Conservation (phyloP, 2,329 filamentous ascomycete species). For the Salinomyces thailandicus region DNA sequence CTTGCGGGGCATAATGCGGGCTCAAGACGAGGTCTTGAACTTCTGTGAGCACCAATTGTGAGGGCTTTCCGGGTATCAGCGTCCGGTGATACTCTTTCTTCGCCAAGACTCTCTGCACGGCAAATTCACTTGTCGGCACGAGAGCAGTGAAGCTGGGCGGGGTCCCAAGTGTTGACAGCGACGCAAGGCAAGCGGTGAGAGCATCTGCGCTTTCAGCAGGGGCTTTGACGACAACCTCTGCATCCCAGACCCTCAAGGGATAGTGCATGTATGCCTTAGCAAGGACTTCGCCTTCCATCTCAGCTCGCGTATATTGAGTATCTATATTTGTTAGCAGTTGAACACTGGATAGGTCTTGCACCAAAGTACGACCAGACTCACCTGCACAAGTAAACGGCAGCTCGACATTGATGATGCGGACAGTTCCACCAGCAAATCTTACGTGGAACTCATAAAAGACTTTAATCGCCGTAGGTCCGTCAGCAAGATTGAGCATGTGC, state of each 20-base stretch:
- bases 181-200: constrained; percentile 5
- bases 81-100: constrained; percentile 10
- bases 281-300: neutral
- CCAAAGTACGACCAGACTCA: too few species aligned
- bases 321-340: too few species aligned
- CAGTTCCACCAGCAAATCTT: neutral
- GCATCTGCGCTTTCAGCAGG: neutral
- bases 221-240: constrained; percentile 6
- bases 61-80: neutral
- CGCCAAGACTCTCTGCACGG: constrained; percentile 8
- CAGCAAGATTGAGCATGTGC: neutral
- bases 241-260: constrained; percentile 15
- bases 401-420: neutral
- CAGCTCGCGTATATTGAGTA: too few species aligned
- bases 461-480: neutral
- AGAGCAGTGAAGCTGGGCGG: constrained; percentile 6
- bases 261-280: constrained; percentile 11
- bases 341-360: too few species aligned
- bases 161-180: constrained; percentile 3
- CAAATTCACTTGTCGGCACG: constrained; percentile 6
- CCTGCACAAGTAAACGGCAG: too few species aligned
- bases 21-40: constrained; percentile 3
- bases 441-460: constrained; percentile 1
- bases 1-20: constrained; percentile 1
- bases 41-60: constrained; percentile 6